Evolutionary conservation across 805 yeast genomes (phyloP).

Genomic region (Myxozyma monticola): DNA sequence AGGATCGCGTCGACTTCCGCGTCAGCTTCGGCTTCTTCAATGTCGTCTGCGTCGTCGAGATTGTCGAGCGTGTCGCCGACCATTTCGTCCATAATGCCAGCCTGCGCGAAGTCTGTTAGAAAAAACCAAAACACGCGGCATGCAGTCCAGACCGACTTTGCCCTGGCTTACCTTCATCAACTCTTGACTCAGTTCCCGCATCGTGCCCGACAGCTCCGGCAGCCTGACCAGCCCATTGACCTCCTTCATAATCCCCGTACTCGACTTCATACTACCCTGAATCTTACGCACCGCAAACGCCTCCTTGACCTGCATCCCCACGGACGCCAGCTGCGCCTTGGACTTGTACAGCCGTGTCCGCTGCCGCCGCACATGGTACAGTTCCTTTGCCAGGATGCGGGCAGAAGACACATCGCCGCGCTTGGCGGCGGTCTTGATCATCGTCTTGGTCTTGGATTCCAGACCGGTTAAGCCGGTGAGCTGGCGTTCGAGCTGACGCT

Average conservation of each 20-base stretch:
- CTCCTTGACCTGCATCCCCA: slow-evolving; percentile 86
- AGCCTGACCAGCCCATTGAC: slow-evolving; percentile 74
- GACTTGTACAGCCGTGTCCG: slow-evolving; percentile 72
- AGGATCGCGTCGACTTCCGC: slow-evolving; percentile 65
- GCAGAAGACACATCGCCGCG: slow-evolving; percentile 77
- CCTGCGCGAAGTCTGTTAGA: too few species aligned
- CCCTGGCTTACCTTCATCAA: slow-evolving; percentile 48
- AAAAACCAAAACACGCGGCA: neutral
- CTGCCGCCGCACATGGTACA: slow-evolving; percentile 71
- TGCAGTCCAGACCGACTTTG: neutral
- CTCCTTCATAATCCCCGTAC: slow-evolving; percentile 83
- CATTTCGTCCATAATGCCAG: slow-evolving; percentile 85
- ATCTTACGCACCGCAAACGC: slow-evolving; percentile 83
- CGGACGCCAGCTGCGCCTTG: slow-evolving; percentile 81
- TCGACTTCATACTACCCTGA: slow-evolving; percentile 75
- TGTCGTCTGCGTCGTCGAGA: slow-evolving; percentile 59
- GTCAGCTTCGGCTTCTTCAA: slow-evolving; percentile 64
- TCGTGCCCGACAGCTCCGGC: slow-evolving; percentile 77
- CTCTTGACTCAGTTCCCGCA: slow-evolving; percentile 85
- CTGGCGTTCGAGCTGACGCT: slow-evolving; percentile 80
- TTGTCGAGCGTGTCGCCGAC: slow-evolving; percentile 83
- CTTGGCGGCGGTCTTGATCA: slow-evolving; percentile 73
- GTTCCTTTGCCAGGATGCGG: slow-evolving; percentile 76
- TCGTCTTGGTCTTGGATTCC: slow-evolving; percentile 72
- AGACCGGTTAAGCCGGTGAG: slow-evolving; percentile 57